Percentiles rank a stretch among this genome's conserved stretches.
Conservation (phyloP, 257 asterid species). For the Datura wrightii region DNA sequence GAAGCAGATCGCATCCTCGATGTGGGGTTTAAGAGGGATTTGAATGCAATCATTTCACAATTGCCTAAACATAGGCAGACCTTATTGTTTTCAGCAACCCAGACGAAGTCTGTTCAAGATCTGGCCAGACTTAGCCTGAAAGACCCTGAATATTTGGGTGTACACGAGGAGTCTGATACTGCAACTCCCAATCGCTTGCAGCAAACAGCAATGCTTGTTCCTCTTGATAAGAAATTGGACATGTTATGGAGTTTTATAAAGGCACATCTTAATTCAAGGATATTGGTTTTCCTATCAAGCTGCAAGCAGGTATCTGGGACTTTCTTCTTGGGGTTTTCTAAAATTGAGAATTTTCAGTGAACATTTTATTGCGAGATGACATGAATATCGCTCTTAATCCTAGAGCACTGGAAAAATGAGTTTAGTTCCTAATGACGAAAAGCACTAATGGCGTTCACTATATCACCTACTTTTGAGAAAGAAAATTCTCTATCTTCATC, state of each 20-base stretch:
- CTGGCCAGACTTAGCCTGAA: conserved; percentile 96
- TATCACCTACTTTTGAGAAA: background rate
- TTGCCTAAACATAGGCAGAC: conserved; percentile 89
- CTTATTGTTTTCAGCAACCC: conserved; percentile 90
- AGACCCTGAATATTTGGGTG: conserved; percentile 94
- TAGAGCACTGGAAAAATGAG: background rate
- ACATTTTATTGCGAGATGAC: background rate
- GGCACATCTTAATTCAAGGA: conserved; percentile 82
- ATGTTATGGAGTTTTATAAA: conserved; percentile 93
- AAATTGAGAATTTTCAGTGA: background rate
- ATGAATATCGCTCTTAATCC: background rate
- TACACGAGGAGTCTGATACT: conserved; percentile 83
- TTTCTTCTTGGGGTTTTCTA: background rate
- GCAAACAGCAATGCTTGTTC: conserved; percentile 78
- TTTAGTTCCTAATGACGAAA: background rate
- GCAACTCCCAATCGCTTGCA: conserved; percentile 87
- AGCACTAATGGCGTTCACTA: background rate
- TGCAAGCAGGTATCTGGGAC: conserved; percentile 78
- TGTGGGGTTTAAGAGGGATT: conserved; percentile 72
- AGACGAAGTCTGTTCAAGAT: conserved; percentile 90
- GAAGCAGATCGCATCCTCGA: conserved; percentile 99
- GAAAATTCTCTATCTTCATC: background rate
- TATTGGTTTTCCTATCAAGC: conserved; percentile 83
- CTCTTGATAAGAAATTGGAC: conserved; percentile 89
- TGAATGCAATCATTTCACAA: conserved; percentile 93